These are phyloP conservation scores for Saprolegnia diclina DNA, from an alignment of 352 stramenopile genomes.

Conservation along the genomic window DNA sequence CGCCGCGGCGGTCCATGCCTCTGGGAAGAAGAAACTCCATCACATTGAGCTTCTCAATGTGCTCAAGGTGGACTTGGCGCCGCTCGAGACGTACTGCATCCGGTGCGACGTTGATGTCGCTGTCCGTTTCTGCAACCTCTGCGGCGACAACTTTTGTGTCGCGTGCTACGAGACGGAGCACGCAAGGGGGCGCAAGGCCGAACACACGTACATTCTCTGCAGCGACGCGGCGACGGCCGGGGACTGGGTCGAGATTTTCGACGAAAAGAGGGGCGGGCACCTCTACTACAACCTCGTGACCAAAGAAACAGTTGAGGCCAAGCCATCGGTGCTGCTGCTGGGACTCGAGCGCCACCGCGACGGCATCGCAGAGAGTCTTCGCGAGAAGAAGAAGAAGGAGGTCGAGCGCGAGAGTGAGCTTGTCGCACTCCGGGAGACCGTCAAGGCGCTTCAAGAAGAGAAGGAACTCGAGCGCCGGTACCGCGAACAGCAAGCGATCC, in stretches of 20 bases:
- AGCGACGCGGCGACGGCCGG: slow-evolving; percentile 41
- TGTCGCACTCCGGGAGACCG: slow-evolving; percentile 54
- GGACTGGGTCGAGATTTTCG: slow-evolving; percentile 71
- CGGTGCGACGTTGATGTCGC: slow-evolving; percentile 52
- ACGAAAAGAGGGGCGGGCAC: slow-evolving; percentile 38
- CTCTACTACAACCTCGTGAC: slow-evolving; percentile 76
- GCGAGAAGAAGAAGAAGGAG: slow-evolving; percentile 44
- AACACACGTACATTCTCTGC: slow-evolving; percentile 62
- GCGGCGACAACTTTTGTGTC: slow-evolving; percentile 68
- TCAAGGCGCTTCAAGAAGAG: slow-evolving; percentile 40
- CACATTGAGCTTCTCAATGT: slow-evolving; percentile 42
- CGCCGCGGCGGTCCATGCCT: slow-evolving; percentile 38
- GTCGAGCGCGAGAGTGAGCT: slow-evolving; percentile 61
- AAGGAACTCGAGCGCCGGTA: slow-evolving; percentile 30
- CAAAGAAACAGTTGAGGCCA: slow-evolving; percentile 56
- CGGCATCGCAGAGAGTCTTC: slow-evolving; percentile 46
- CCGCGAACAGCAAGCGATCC: slow-evolving; percentile 4
- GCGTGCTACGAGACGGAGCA: slow-evolving; percentile 48
- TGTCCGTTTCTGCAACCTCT: slow-evolving; percentile 63
- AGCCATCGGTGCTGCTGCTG: slow-evolving; percentile 45
- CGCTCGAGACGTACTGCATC: slow-evolving; percentile 58
- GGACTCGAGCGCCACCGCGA: slow-evolving; percentile 53
- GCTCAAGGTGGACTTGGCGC: slow-evolving; percentile 48
- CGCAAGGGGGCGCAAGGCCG: slow-evolving; percentile 48
- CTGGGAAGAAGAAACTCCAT: slow-evolving; percentile 39